Conservation (phyloP, 176 grass and related monocot species). For the Zizania latifolia region DNA sequence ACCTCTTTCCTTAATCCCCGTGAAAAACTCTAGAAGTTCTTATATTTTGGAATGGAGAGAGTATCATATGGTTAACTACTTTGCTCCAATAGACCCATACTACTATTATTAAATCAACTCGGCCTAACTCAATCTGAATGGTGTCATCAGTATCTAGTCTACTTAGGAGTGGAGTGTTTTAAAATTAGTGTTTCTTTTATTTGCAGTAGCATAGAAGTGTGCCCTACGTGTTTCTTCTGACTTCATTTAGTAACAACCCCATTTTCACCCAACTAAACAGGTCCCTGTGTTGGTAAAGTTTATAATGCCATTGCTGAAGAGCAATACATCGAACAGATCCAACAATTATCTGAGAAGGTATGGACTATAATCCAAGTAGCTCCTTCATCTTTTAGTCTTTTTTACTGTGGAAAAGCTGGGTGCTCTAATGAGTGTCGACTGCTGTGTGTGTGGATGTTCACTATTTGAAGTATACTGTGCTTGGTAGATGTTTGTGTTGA, state of each 20-base stretch:
- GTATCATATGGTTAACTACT: background rate
- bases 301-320: slow-evolving; percentile 30
- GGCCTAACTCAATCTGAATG: background rate
- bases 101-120: background rate
- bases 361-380: background rate
- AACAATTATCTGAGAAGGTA: slow-evolving; percentile 64
- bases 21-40: no score
- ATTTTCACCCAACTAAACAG: slow-evolving; percentile 24
- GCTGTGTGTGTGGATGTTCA: background rate
- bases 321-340: slow-evolving; percentile 46
- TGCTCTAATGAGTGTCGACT: no score
- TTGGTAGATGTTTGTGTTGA: background rate
- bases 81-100: background rate
- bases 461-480: slow-evolving; percentile 5
- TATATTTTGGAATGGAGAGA: background rate
- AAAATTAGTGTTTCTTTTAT: background rate
- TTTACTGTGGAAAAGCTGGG: slow-evolving; percentile 1
- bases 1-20: no score
- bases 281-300: slow-evolving; percentile 40
- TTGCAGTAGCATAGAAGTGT: background rate
- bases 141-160: background rate
- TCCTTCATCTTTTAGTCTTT: background rate
- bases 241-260: slow-evolving; percentile 9
- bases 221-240: background rate
- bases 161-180: background rate